Evolutionary conservation across 2,329 filamentous ascomycete species (phyloP).

Genomic region (Trichoderma afroharzianum): DNA sequence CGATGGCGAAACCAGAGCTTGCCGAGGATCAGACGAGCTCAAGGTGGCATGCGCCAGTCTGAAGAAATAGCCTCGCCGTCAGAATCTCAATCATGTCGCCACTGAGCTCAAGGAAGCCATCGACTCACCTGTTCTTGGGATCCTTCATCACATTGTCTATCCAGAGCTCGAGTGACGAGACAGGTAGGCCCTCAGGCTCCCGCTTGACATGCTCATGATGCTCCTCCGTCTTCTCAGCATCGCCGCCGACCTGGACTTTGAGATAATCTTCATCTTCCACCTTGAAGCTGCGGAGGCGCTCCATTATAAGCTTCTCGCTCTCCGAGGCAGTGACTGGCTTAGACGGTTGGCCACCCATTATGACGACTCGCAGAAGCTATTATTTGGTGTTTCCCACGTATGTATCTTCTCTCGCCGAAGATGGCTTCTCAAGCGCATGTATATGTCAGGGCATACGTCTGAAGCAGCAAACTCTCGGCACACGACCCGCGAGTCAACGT

Average conservation of each 20-base stretch:
- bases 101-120: not conserved
- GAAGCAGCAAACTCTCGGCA: not conserved
- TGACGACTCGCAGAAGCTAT: not conserved
- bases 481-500: not conserved
- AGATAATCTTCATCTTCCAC: conserved; percentile 52
- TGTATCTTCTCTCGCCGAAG: not conserved
- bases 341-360: conserved; percentile 46
- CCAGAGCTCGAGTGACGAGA: conserved; percentile 53
- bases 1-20: conserved; percentile 61
- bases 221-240: conserved; percentile 25
- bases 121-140: conserved; percentile 58
- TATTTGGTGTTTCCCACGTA: not conserved
- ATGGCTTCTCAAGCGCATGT: not conserved
- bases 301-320: conserved; percentile 43
- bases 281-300: conserved; percentile 43
- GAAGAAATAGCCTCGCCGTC: not conserved
- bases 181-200: conserved; percentile 46
- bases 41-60: conserved; percentile 75
- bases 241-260: conserved; percentile 41
- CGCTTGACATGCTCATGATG: conserved; percentile 18
- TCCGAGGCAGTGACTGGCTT: conserved; percentile 31
- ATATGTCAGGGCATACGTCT: not conserved
- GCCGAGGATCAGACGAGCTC: conserved; percentile 61
- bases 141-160: conserved; percentile 60
- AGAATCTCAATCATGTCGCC: not conserved